Conservation (phyloP, 345 rosid species). For the Aquilaria yunnanensis region DNA sequence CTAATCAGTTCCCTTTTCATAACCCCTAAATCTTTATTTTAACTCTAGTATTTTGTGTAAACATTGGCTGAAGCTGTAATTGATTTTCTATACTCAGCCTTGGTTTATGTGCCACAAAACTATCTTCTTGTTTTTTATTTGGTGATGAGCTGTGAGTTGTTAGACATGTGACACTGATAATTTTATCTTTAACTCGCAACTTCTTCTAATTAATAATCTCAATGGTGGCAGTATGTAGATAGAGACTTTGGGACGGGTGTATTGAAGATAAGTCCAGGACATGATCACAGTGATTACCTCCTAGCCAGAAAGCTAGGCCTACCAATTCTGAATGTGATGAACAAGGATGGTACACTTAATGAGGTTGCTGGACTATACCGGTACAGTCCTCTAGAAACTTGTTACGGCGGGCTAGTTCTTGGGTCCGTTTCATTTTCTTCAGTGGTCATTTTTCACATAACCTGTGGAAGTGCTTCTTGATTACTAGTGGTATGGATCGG, state of each 20-base stretch:
- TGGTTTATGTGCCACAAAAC: neutral
- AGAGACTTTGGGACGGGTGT: constrained; percentile 99
- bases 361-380: constrained; percentile 90
- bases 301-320: constrained; percentile 97
- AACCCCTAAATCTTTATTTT: neutral
- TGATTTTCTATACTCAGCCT: too few species aligned
- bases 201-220: constrained; percentile 11
- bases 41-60: neutral
- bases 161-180: too few species aligned
- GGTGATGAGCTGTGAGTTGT: neutral
- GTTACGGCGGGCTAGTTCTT: neutral
- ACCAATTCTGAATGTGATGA: constrained; percentile 95
- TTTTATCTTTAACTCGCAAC: too few species aligned
- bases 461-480: constrained; percentile 14
- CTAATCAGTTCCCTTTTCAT: too few species aligned
- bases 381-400: constrained; percentile 28
- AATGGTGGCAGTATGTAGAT: constrained; percentile 73
- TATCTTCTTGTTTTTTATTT: neutral
- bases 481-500: constrained; percentile 82
- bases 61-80: too few species aligned
- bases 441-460: constrained; percentile 13
- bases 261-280: constrained; percentile 98
- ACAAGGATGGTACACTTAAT: constrained; percentile 92
- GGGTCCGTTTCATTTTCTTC: too few species aligned
- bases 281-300: constrained; percentile 94